Evolutionary conservation across 345 rosid genomes (phyloP), one percentile per base, ranked within the genome.

Genomic region (Populus alba): DNA sequence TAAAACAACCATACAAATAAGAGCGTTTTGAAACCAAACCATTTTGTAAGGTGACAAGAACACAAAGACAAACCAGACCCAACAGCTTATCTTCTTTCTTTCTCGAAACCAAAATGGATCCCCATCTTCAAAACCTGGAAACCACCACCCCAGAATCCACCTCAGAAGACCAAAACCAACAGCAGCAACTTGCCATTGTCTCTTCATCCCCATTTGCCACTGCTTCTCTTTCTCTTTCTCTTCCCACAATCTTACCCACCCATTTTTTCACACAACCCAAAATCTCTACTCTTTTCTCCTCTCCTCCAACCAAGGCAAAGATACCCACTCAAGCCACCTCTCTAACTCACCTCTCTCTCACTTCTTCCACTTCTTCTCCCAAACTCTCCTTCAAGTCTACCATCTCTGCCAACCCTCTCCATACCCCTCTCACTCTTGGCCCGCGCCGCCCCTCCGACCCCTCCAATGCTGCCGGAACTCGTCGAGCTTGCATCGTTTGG

Each of bases 381-480:
- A 88, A 84, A 72, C 61, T 90, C 83, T 91, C 97, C 39, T 90
- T 88, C 96, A 89, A 86, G 78, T 94, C 98, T 85, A 92, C 97
- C 75, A 71, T 90, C 87, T 82, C 94, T n/a, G 87, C 93, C 31
- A 90, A 85, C 80, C 98, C 99, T 53, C 90, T 94, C 18, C 94
- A 91, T 27, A 85, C 82, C 79, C 97, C 98, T 18, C 96, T 94
- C 87, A 82, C 97, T 8, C 85, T 92, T 61, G 90, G 87, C 71
- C 98, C 99, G 2, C 94, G 90, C 85, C 97, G 97, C 79, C 98
- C 96, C 41, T 71, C 89, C 16, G 99, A 97, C 78, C 98, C 99
- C 59, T 89, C 92, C 77, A 89, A 87, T 75, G 92, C 90, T 71
- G 97, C 96, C 31, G 92, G 85, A 68, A 80, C 94, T 67, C 99